Percentiles rank a stretch among this genome's conserved stretches.
These are phyloP conservation scores for Schwanniomyces occidentalis DNA, from an alignment of 805 yeast species.

Conservation along the genomic window DNA sequence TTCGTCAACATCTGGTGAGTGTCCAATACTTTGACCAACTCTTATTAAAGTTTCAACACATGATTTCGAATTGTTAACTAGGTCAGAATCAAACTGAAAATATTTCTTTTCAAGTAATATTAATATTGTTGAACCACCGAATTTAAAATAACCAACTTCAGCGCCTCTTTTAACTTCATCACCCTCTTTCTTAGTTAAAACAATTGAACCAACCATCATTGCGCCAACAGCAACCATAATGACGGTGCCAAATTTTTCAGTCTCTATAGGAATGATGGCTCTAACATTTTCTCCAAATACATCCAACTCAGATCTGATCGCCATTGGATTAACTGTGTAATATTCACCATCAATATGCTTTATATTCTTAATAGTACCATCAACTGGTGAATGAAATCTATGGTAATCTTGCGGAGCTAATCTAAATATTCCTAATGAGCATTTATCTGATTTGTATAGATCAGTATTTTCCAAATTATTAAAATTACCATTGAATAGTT, in stretches of 20 bases:
- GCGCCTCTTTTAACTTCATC: conserved; percentile 64
- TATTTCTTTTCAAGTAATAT: conserved; percentile 54
- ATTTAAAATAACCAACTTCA: conserved; percentile 91
- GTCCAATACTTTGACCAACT: conserved; percentile 94
- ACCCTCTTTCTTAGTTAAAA: conserved; percentile 66
- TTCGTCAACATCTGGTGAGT: conserved; percentile 52
- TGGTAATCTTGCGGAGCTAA: conserved; percentile 98
- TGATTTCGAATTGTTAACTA: conserved; percentile 63
- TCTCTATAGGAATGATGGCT: conserved; percentile 71
- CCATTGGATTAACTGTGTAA: conserved; percentile 98
- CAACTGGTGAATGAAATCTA: conserved; percentile 86
- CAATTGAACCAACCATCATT: conserved; percentile 96
- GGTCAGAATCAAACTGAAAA: conserved; percentile 71
- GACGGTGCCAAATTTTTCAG: conserved; percentile 76
- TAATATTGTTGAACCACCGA: conserved; percentile 91
- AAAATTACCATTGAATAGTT: conserved; percentile 52
- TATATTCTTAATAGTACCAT: conserved; percentile 68
- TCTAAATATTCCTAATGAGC: conserved; percentile 77
- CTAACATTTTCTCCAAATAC: conserved; percentile 92
- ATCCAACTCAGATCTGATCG: conserved; percentile 81
- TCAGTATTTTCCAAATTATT: conserved; percentile 42
- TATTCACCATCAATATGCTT: conserved; percentile 81
- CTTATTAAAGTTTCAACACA: conserved; percentile 79
- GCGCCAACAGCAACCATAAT: conserved; percentile 88
- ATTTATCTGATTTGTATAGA: conserved; percentile 36